Evolutionary conservation across 139 green algal species (phyloP).

Genomic region (Chlamydomonas schloesseri): DNA sequence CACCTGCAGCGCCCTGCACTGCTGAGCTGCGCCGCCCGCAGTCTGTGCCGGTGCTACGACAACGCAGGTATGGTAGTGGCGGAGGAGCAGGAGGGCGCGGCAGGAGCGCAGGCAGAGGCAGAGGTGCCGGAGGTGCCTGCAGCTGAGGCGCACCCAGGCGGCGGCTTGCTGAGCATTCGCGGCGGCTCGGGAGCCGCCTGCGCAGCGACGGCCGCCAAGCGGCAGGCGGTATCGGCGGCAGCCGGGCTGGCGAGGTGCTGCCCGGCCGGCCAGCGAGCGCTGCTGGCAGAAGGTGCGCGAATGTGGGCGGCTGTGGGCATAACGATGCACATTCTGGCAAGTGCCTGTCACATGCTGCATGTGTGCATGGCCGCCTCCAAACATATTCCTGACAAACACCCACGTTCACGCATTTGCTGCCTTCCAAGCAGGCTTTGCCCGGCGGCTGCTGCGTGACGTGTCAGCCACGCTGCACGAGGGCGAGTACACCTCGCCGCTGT

Average conservation of each 20-base stretch:
- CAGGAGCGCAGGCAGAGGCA: too few relatives aligned
- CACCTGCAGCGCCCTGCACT: not conserved
- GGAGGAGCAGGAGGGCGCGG: too few relatives aligned
- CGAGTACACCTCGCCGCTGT: conserved; percentile 22
- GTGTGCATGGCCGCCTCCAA: not conserved
- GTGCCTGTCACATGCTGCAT: not conserved
- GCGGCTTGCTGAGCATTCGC: not conserved
- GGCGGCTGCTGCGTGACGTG: conserved; percentile 1
- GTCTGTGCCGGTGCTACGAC: conserved; percentile 2
- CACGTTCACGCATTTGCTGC: not conserved
- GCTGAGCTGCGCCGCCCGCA: conserved; percentile 5
- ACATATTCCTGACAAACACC: not conserved
- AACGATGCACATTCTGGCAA: too few relatives aligned
- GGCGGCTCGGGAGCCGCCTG: not conserved
- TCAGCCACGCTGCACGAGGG: not conserved
- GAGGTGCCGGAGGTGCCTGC: not conserved
- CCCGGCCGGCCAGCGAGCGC: not conserved
- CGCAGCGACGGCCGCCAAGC: not conserved
- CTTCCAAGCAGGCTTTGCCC: conserved; percentile 8
- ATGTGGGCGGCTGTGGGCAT: too few relatives aligned
- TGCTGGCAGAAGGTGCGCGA: conserved; percentile 14
- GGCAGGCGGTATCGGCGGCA: not conserved
- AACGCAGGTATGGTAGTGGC: not conserved
- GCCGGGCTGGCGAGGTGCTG: not conserved
- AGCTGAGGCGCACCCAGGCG: not conserved